phyloP scores from a whole-genome alignment of 495 filamentous ascomycete species.

The Neurospora cerealis region DNA sequence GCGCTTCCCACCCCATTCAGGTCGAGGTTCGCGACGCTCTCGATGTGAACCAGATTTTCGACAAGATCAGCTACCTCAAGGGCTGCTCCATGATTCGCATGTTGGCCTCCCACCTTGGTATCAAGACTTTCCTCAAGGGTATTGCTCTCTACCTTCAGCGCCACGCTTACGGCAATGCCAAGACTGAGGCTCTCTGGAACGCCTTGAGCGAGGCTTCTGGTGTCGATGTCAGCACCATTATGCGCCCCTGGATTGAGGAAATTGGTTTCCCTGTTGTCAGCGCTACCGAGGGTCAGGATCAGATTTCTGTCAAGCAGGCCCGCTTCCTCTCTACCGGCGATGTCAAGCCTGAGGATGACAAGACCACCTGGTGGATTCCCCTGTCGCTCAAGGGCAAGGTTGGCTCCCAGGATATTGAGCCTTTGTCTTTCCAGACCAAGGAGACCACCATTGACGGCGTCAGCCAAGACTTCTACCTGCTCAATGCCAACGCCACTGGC shows the following conservation, averaged over 20 bases:
- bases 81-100: constrained; percentile 92
- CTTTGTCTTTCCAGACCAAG: constrained; percentile 61
- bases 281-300: constrained; percentile 61
- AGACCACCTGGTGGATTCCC: constrained; percentile 94
- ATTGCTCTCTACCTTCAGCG: constrained; percentile 81
- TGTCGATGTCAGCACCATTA: constrained; percentile 75
- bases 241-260: constrained; percentile 88
- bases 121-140: constrained; percentile 76
- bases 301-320: constrained; percentile 69
- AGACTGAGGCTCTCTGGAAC: constrained; percentile 83
- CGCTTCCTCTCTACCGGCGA: constrained; percentile 89
- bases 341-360: constrained; percentile 70
- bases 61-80: constrained; percentile 91
- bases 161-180: constrained; percentile 88
- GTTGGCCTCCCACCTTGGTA: constrained; percentile 78
- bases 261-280: constrained; percentile 90
- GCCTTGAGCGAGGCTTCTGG: constrained; percentile 84
- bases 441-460: constrained; percentile 62
- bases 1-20: constrained; percentile 89
- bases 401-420: constrained; percentile 35
- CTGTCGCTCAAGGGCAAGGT: constrained; percentile 61
- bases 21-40: constrained; percentile 82
- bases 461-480: constrained; percentile 78
- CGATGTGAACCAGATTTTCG: constrained; percentile 94
- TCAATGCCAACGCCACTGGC: constrained; percentile 78